Evolutionary conservation across 208 protist species (phyloP).

Genomic region (Leishmania guyanensis): DNA sequence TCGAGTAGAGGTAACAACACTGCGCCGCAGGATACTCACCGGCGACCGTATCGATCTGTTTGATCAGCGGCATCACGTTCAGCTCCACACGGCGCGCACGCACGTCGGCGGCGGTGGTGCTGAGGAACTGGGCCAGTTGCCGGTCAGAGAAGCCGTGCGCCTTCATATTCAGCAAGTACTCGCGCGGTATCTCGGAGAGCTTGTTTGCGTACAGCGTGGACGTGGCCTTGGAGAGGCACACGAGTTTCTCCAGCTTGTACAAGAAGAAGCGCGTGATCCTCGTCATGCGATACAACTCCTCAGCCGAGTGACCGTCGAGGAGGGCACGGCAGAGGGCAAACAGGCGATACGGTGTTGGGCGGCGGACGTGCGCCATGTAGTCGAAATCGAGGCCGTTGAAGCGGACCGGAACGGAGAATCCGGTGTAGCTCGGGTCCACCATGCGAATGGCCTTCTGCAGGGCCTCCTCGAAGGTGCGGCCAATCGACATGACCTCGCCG

Average conservation of each 20-base stretch:
- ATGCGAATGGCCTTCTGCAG: slow-evolving; percentile 98
- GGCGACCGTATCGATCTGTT: slow-evolving; percentile 98
- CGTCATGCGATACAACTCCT: slow-evolving; percentile 92
- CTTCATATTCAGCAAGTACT: slow-evolving; percentile 83
- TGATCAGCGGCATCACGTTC: slow-evolving; percentile 92
- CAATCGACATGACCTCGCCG: slow-evolving; percentile 98
- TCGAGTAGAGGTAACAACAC: slow-evolving; percentile 96
- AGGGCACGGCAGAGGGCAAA: slow-evolving; percentile 86
- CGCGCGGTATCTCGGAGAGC: slow-evolving; percentile 45
- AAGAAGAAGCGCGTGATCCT: slow-evolving; percentile 98
- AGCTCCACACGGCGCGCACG: slow-evolving; percentile 61
- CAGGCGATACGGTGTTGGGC: slow-evolving; percentile 85
- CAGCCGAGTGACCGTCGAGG: slow-evolving; percentile 81
- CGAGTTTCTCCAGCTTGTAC: slow-evolving; percentile 94
- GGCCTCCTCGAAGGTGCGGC: slow-evolving; percentile 97
- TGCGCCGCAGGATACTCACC: slow-evolving; percentile 97
- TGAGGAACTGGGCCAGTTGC: slow-evolving; percentile 86
- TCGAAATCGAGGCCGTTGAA: slow-evolving; percentile 67
- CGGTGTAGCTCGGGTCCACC: slow-evolving; percentile 88
- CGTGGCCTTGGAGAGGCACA: slow-evolving; percentile 48
- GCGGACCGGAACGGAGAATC: slow-evolving; percentile 84
- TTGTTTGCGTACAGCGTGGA: slow-evolving; percentile 36
- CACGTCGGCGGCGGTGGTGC: slow-evolving; percentile 53
- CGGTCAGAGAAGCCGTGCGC: slow-evolving; percentile 95
- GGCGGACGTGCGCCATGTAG: slow-evolving; percentile 75